Evolutionary conservation across 202 grass and related monocot genomes (phyloP), one percentile per base, ranked within the genome.

Genomic region (Panicum virgatum): DNA sequence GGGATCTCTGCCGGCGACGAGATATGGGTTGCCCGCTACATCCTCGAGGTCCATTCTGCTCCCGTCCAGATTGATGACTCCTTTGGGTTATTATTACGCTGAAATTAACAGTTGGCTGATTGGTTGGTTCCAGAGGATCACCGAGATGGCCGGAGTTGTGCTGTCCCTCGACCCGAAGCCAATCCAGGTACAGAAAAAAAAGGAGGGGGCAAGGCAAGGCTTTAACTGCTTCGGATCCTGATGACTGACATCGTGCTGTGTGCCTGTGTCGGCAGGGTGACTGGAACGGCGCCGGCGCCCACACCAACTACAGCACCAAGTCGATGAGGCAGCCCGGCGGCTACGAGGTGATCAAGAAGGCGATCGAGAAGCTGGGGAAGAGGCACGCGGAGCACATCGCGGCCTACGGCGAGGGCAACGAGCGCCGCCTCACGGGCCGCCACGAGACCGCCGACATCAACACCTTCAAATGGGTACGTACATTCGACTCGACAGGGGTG

Each of bases 401-500:
- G 26, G 94, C 92, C 32, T 97, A 97, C 80, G 94, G 94, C 78
- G 85, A 97, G 74, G 94, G 94, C 77, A 97, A 97, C 52, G 88
- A 94, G 78, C 94, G 92, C 59, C 92, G 94, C 45, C 92, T 97
- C 71, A 97, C 94, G 6, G 92, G 92, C 6, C 94, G 32, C 69
- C 94, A 97, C 61, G 94, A 97, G 88, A 97, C 94, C 37, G 90
- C 94, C 15, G 92, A 97, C 81, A 94, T 97, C 65, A 89, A 91
- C 86, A 97, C 94, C 71, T 97, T 97, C 81, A 87, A 87, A 76
- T 97, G 94, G 90, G 94, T 96, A 34, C n/a, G n/a, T n/a, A n/a
- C 32, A 34, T 34, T 34, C 32, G 32, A 34, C n/a, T n/a, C n/a
- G n/a, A n/a, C 32, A 34, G 32, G 32, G 32, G 32, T 4, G 32